These are phyloP conservation scores for Diaporthe destruens DNA, from an alignment of 2,329 filamentous ascomycete species.

Conservation along the genomic window DNA sequence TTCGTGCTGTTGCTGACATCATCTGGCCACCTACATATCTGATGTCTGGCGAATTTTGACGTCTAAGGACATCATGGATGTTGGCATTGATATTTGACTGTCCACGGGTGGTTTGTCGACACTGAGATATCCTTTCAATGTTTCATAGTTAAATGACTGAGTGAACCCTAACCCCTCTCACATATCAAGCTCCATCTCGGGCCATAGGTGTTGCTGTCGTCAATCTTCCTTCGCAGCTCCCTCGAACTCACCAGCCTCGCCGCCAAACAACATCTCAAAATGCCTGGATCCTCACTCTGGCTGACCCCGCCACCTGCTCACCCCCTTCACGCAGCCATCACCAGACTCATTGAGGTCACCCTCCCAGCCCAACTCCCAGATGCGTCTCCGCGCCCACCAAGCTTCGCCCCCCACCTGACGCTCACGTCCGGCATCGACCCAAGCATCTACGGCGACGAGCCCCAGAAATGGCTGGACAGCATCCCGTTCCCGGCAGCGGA, in stretches of 20 bases:
- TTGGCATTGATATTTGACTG: no score
- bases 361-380: conserved; percentile 47
- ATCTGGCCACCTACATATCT: fast-evolving
- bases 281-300: conserved; percentile 52
- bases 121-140: no score
- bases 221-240: neutral
- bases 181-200: neutral
- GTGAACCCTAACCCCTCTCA: neutral
- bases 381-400: conserved; percentile 42
- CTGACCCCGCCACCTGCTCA: conserved; percentile 48
- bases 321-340: conserved; percentile 45
- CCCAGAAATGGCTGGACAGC: conserved; percentile 49
- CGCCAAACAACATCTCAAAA: conserved; percentile 29
- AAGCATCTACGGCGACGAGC: conserved; percentile 42
- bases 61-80: no score
- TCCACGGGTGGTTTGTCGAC: no score
- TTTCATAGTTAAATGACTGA: no score
- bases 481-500: conserved; percentile 43
- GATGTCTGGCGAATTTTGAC: neutral
- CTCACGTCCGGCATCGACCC: conserved; percentile 49
- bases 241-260: neutral
- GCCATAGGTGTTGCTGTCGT: neutral
- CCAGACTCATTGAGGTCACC: conserved; percentile 44
- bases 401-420: conserved; percentile 50
- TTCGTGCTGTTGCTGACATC: neutral